Conservation (phyloP, 2,329 filamentous ascomycete genomes). For the Colletotrichum brevisporum region DNA sequence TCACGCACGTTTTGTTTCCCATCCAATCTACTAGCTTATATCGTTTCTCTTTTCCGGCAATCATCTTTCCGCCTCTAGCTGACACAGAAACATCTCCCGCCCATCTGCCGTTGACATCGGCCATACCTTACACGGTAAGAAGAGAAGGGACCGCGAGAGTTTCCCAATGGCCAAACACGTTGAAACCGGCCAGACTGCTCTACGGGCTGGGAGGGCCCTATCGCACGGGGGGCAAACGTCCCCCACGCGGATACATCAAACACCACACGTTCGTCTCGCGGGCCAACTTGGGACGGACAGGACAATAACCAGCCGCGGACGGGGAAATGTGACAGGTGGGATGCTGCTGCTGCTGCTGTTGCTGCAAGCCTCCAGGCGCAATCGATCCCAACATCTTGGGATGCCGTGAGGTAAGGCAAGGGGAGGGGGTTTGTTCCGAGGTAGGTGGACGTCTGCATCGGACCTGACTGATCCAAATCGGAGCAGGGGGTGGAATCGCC, state of each 20-base stretch:
- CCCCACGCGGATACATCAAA: constrained; percentile 2
- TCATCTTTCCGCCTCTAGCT: too few relatives aligned
- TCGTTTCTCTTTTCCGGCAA: background rate
- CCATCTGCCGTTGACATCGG: too few relatives aligned
- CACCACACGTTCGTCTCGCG: background rate
- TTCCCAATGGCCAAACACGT: background rate
- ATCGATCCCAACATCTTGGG: constrained; percentile 22
- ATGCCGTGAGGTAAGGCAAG: background rate
- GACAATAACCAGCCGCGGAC: constrained; percentile 2
- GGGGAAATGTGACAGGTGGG: constrained; percentile 2
- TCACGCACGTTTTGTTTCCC: background rate
- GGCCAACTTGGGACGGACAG: constrained; percentile 2
- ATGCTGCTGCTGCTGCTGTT: constrained; percentile 16
- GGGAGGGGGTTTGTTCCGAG: too few relatives aligned
- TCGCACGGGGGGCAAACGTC: background rate
- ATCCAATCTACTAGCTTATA: background rate
- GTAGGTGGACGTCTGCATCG: constrained; percentile 16
- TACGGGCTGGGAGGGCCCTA: background rate
- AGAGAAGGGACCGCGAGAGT: background rate
- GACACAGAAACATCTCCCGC: too few relatives aligned
- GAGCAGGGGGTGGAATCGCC: background rate
- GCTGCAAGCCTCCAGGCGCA: constrained; percentile 19
- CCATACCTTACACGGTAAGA: too few relatives aligned
- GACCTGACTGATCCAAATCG: constrained; percentile 28
- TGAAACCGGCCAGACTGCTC: background rate